Base-by-base conservation (phyloP, 768 basidiomycete genomes). In the Naematelia encephala region DNA sequence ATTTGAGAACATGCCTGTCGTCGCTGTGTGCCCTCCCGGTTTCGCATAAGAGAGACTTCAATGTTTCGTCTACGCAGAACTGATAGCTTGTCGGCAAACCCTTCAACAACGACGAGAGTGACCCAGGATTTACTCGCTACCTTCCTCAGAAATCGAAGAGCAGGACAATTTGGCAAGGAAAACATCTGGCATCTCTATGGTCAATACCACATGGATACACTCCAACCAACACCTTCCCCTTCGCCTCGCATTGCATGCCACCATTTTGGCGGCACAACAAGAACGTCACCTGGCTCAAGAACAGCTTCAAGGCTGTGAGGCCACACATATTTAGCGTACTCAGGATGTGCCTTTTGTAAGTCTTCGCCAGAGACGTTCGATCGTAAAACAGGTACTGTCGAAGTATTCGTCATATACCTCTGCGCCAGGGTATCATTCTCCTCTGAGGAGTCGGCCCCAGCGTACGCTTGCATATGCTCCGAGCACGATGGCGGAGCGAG, bases 181-280 rank as follows among this genome's bases (percentile, higher is more conserved):
- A 39, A 39, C 34, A 39, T 39, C 16, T 8, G 8, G 34, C 16
- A 39, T 39, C n/a, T n/a, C n/a, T 19, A 19, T 51, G 30, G 26
- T 59, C 51, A 76, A 51, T 68, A 77, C 75, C 75, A 77, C 56
- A 72, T 77, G 3, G 73, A 74, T 1, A 77, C 67, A 51, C 73
- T 74, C 71, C 73, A 77, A 2, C 63, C 69, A 1, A 68, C 66
- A 2, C 63, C 72, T 8, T 59, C 57, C 1, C 73, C 75, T 50
- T 74, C 72, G 12, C 71, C 74, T 54, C 61, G 61, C 73, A 72
- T 77, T 23, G 73, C 71, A 59, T 71, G 68, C 70, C 68, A 75
- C 75, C 68, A 79, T 26, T 89, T 86, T 3, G 89, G 87, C 19
- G 94, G 94, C 64, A 97, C 86, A 72, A 89, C 88, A 46, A 98